A percentile compares a stretch with the other conserved stretches of the same genome.
These are phyloP conservation scores for Protea cynaroides DNA, from an alignment of 164 flowering plant species.

Conservation along the genomic window DNA sequence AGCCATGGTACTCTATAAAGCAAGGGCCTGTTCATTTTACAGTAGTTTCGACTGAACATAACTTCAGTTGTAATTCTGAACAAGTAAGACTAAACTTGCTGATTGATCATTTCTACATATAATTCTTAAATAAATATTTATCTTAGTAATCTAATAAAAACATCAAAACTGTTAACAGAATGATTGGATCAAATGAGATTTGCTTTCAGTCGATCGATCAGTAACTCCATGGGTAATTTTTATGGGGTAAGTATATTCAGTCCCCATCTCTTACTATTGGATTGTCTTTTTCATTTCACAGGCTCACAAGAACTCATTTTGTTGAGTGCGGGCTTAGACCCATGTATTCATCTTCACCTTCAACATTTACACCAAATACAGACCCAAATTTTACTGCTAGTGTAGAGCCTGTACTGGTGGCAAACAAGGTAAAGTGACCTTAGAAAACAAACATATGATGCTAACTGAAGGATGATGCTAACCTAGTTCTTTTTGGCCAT, in stretches of 20 bases:
- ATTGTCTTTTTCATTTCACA: too few relatives aligned
- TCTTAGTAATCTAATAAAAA: not conserved
- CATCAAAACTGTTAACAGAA: constrained; percentile 31
- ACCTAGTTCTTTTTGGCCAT: constrained; percentile 75
- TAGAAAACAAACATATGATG: too few relatives aligned
- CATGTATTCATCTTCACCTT: constrained; percentile 46
- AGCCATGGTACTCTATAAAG: constrained; percentile 95
- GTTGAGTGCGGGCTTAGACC: constrained; percentile 67
- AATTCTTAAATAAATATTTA: not conserved
- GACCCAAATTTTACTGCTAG: constrained; percentile 37
- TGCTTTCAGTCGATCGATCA: constrained; percentile 64
- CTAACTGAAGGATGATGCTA: constrained; percentile 49
- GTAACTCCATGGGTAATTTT: constrained; percentile 86
- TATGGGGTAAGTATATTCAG: constrained; percentile 50
- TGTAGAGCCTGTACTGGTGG: constrained; percentile 59
- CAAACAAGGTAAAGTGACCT: constrained; percentile 43
- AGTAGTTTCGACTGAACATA: constrained; percentile 80
- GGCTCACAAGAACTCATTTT: too few relatives aligned
- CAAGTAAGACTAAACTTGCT: constrained; percentile 40
- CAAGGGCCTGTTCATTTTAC: constrained; percentile 80
- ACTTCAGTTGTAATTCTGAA: constrained; percentile 53
- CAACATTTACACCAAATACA: constrained; percentile 14
- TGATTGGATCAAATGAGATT: constrained; percentile 68
- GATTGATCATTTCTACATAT: not conserved
- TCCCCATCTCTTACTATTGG: not conserved